Percentiles rank a stretch among this genome's conserved stretches.
Conservation (phyloP, 2,329 filamentous ascomycete genomes). For the Xylariomycetidae sp. region DNA sequence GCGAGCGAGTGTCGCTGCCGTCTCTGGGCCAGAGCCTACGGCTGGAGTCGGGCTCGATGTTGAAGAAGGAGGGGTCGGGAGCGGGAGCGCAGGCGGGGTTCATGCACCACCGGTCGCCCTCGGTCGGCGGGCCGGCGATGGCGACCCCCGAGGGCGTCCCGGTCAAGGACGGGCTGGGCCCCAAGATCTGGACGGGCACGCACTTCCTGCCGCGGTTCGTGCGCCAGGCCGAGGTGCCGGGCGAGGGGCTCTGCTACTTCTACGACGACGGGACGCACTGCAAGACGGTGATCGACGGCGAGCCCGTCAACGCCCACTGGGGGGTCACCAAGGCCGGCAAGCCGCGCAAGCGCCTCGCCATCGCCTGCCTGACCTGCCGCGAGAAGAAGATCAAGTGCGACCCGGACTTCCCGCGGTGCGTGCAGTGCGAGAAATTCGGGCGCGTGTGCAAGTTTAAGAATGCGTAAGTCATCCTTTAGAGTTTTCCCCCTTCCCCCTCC, state of each 20-base stretch:
- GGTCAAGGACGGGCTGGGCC: constrained; percentile 55
- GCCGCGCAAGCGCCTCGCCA: constrained; percentile 81
- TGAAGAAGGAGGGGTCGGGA: constrained; percentile 22
- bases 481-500: too few relatives aligned
- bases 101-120: constrained; percentile 25
- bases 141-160: constrained; percentile 37
- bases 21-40: constrained; percentile 18
- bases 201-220: constrained; percentile 63
- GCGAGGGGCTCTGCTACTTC: constrained; percentile 76
- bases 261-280: constrained; percentile 82
- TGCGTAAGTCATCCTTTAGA: constrained; percentile 57
- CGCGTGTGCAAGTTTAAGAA: constrained; percentile 79
- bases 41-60: constrained; percentile 16
- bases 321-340: constrained; percentile 92
- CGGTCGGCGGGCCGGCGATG: constrained; percentile 23
- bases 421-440: constrained; percentile 89
- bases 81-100: too few relatives aligned
- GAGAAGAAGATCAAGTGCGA: constrained; percentile 99
- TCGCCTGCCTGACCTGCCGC: constrained; percentile 77
- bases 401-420: constrained; percentile 77
- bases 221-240: constrained; percentile 60
- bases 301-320: constrained; percentile 85
- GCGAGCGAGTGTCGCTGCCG: constrained; percentile 20
- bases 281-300: constrained; percentile 77
- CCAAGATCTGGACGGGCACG: constrained; percentile 64